These are phyloP conservation scores for Rhynchosporium secalis DNA, from an alignment of 2,329 filamentous ascomycete species.

Conservation along the genomic window DNA sequence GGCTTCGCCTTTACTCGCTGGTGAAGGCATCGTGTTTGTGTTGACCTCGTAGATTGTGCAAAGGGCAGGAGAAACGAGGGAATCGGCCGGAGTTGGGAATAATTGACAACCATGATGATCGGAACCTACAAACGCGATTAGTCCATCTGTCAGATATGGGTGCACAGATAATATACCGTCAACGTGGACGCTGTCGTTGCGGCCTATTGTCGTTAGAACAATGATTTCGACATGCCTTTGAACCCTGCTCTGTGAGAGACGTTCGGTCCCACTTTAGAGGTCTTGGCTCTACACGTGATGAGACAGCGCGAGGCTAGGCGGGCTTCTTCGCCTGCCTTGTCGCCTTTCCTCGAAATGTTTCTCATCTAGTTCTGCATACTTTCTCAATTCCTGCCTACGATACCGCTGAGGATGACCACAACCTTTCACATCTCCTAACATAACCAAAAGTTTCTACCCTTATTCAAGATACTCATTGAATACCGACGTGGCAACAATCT, in stretches of 20 bases:
- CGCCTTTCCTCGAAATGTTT: background rate
- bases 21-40: constrained; percentile 44
- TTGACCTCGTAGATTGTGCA: constrained; percentile 32
- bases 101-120: constrained; percentile 36
- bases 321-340: background rate
- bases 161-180: background rate
- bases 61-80: constrained; percentile 39
- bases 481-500: background rate
- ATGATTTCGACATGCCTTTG: constrained; percentile 4
- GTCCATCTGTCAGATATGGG: constrained; percentile 4
- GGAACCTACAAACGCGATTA: constrained; percentile 14
- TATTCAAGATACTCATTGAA: background rate
- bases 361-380: background rate
- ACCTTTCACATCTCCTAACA: background rate
- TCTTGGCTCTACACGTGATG: constrained; percentile 1
- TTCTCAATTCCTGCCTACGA: background rate
- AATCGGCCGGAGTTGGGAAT: constrained; percentile 34
- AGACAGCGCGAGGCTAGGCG: background rate
- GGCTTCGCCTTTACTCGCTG: constrained; percentile 41
- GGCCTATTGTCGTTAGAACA: constrained; percentile 21
- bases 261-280: background rate
- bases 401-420: background rate
- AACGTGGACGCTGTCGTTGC: background rate
- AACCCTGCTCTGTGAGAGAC: background rate
- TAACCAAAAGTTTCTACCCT: background rate